Evolutionary conservation across 768 basidiomycete species (phyloP), one percentile per base, ranked within the genome.

Genomic region (Lyophyllum atratum): DNA sequence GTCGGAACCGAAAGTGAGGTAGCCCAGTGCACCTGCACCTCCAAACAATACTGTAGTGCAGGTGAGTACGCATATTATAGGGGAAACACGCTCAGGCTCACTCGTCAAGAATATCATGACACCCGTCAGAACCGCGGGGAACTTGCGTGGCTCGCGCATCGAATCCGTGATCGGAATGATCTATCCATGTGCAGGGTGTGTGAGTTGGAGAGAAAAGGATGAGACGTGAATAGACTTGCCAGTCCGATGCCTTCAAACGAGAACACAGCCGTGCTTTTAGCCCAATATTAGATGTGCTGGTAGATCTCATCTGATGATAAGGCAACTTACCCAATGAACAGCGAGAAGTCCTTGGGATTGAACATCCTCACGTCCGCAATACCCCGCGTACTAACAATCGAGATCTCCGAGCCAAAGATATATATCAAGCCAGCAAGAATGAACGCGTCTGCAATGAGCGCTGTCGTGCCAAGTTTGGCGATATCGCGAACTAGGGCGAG

Each of bases 191-290:
- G 10, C 15, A 31, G 10, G n/a, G 39, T 40, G 4, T 15, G 19
- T 54, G 17, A 55, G 33, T 33, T 50, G 43, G 46, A 42, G 21
- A 49, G n/a, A 40, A 11, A 45, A 46, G 45, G 56, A 24, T 6
- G 29, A 42, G 28, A 25, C n/a, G 19, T 25, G 25, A 26, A 28
- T 52, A 48, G 31, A 71, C 85, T 62, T 63, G 90, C 89, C 73
- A 98, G 76, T 47, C 96, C 97, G 62, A 99, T 93, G 9, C 96
- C 96, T 72, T 99, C 96, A 64, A 98, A 99, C 1, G 97, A 93
- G 72, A 98, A 98, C 28, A 98, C 96, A 3, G 97, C 96, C 22
- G 97, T 98, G 8, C 95, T 93, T 25, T 47, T 7, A 31, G 5
- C 29, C 29, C 29, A 37, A 37, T 3, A 37, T 14, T 31, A 25